Evolutionary conservation across 179 eudicot genomes (phyloP), one percentile per base, ranked within the genome.

Genomic region (Camellia oleifera): DNA sequence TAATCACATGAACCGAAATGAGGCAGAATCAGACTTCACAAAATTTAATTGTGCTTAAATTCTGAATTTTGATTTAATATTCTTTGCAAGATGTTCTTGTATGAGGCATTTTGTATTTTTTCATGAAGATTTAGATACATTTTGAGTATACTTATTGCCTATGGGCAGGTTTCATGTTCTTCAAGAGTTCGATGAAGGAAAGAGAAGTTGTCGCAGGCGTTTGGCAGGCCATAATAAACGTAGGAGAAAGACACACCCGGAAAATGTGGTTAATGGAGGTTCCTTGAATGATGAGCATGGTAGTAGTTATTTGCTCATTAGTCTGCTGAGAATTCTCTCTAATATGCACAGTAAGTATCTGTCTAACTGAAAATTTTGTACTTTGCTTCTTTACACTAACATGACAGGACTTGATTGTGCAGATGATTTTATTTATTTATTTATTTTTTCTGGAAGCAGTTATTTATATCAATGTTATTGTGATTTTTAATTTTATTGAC

Each of bases 141-240:
- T 75, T 76, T 76, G 58, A 60, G 8, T 66, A 26, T 68, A 40
- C 78, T 52, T 77, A 7, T 83, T 50, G 57, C 74, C 85, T 77
- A 7, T 83, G 57, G 57, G 76, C 85, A 94, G 97, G 91, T 94
- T 94, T 85, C 98, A 94, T 89, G 88, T 67, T 85, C 90, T 94
- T 78, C 84, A 90, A 86, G 97, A 94, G 81, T 94, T 94, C 85
- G 98, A 94, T 89, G 98, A 91, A 87, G 98, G 92, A 58, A 94
- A 90, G 87, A 85, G 98, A 81, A 93, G 98, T 82, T 93, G 98
- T 83, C 98, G 97, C 64, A 89, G 93, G 87, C 94, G 98, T 81
- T 79, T 93, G 71, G 97, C 96, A 69, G 98, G 97, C 45, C 98
- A 93, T 85, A 93, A 93, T 74, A 88, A 82, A 84, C 84, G 98